Base-by-base conservation (phyloP, 2,329 filamentous ascomycete species). In the Stagonosporopsis cucurbitacearum region DNA sequence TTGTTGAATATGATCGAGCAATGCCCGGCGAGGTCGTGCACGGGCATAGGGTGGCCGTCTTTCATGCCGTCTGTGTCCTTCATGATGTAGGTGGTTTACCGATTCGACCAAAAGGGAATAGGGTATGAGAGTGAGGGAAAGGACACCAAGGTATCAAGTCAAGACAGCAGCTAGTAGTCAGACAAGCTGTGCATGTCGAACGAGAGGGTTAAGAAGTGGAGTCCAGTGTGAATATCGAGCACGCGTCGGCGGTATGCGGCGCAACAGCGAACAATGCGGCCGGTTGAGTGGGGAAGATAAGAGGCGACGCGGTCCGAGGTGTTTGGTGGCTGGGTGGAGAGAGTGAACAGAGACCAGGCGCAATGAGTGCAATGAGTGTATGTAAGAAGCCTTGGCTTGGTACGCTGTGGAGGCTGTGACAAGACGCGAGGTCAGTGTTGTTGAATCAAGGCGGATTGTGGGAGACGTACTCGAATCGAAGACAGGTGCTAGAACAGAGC, bases 1-100 rank as follows among this genome's bases (percentile, higher is more conserved):
- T 92, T 88, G 71, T 92, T 82, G 79, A 91, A 82, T 59, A 97
- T 84, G 69, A 89, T 86, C 54, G 92, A 92, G 78, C 94, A 98
- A 69, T 91, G 87, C 76, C 88, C 86, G 74, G 87, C 84, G 73
- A 97, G 79, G 60, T 88, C 80, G 71, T 86, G 82, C 49, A 84
- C 79, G 48, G 92, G 92, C 69, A 86, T 78, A 44, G 92, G 91
- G 53, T 88, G 81, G 70, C 86, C 80, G 47, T 57, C 33, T 23
- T 49, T 4, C 22, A 26, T 45, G 22, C 22, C 43, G 32, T 28
- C 36, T 33, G 22, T 39, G 33, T 47, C 26, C 13, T 32, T 48
- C 92, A 96, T 96, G 46, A 43, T 72, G 52, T 53, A 41, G 36
- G 51, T 49, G 58, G 49, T 42, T 59, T 49, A 52, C 47, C 49